These are phyloP conservation scores for Sphagnum magellanicum DNA, from an alignment of 228 moss, liverwort and hornwort genomes.

Conservation along the genomic window DNA sequence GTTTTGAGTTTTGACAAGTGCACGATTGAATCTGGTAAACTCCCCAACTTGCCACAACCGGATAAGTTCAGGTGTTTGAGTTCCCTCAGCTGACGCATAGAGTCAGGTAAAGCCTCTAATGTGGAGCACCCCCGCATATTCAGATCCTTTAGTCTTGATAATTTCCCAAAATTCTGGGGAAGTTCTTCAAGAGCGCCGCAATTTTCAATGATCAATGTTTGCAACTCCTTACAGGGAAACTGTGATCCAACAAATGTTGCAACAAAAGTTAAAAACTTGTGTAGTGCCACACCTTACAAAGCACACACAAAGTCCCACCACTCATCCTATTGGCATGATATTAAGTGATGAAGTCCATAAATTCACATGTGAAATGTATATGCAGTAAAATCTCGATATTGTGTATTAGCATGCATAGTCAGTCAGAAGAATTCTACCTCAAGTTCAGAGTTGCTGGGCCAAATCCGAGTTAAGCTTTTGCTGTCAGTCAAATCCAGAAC, in stretches of 20 bases:
- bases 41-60: conserved; percentile 10
- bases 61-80: conserved; percentile 4
- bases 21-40: conserved; percentile 7
- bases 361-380: too few relatives aligned
- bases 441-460: conserved; percentile 9
- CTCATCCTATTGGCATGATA: too few relatives aligned
- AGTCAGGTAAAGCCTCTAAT: background rate
- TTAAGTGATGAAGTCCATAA: too few relatives aligned
- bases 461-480: conserved; percentile 9
- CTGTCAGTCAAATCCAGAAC: conserved; percentile 30
- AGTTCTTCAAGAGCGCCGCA: conserved; percentile 15
- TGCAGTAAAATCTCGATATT: too few relatives aligned
- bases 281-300: too few relatives aligned
- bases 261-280: too few relatives aligned
- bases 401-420: too few relatives aligned
- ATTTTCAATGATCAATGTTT: conserved; percentile 6
- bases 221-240: conserved; percentile 3
- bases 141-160: conserved; percentile 5
- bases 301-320: too few relatives aligned
- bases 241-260: background rate
- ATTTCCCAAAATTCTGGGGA: conserved; percentile 5
- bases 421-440: conserved; percentile 2
- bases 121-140: conserved; percentile 11
- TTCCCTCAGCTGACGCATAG: conserved; percentile 4
- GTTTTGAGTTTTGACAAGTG: conserved; percentile 5